Conservation (phyloP, 140 eudicot species). For the Ambrosia hybrid region DNA sequence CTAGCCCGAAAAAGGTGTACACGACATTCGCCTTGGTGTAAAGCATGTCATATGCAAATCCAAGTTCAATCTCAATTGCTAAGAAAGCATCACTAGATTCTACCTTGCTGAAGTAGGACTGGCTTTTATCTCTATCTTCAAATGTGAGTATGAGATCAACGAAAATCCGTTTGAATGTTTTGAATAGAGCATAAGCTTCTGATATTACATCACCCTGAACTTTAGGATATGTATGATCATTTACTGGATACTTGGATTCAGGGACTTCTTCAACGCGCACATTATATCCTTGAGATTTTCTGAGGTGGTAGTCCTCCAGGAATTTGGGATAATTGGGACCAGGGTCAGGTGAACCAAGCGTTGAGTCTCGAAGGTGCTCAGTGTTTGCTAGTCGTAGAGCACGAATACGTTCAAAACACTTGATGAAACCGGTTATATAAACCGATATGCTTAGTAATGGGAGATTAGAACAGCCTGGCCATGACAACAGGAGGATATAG, state of each 20-base stretch:
- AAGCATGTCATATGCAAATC: conserved; percentile 35
- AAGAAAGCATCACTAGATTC: conserved; percentile 26
- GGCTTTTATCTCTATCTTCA: conserved; percentile 47
- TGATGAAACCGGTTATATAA: conserved; percentile 31
- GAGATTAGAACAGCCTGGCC: conserved; percentile 38
- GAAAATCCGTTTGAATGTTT: conserved; percentile 47
- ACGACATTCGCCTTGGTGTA: conserved; percentile 34
- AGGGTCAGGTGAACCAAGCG: conserved; percentile 45
- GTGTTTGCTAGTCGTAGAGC: conserved; percentile 41
- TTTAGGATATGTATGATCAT: conserved; percentile 19
- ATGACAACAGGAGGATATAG: conserved; percentile 41
- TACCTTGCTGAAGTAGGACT: conserved; percentile 28
- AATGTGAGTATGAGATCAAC: conserved; percentile 59
- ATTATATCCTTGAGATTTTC: conserved; percentile 1
- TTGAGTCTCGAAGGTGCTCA: conserved; percentile 36
- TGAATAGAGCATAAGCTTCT: conserved; percentile 27
- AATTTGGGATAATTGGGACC: conserved; percentile 55
- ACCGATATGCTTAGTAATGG: conserved; percentile 25
- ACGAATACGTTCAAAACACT: conserved; percentile 39
- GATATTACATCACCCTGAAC: conserved; percentile 32
- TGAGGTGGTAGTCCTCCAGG: conserved; percentile 23
- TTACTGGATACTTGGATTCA: neutral
- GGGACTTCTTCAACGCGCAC: conserved; percentile 12
- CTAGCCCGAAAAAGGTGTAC: neutral
- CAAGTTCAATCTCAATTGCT: conserved; percentile 52